Evolutionary conservation across 2,329 filamentous ascomycete species (phyloP).

Genomic region (Hymenoscyphus albidus): DNA sequence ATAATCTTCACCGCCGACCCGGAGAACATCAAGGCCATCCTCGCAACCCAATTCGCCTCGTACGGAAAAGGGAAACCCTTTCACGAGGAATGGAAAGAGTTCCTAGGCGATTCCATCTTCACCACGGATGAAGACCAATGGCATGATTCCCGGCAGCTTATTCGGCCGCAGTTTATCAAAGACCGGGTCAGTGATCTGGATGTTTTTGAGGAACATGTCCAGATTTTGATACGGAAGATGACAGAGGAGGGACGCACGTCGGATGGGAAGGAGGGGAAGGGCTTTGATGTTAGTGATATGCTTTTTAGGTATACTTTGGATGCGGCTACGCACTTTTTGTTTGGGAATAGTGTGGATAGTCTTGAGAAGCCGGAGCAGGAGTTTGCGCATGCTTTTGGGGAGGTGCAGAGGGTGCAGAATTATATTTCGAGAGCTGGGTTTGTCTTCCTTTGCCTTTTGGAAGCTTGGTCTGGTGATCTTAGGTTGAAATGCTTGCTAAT

Average conservation of each 20-base stretch:
- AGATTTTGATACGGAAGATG: constrained; percentile 67
- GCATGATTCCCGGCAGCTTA: constrained; percentile 76
- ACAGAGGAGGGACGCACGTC: constrained; percentile 48
- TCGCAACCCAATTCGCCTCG: constrained; percentile 82
- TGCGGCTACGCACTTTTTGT: constrained; percentile 79
- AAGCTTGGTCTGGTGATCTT: background rate
- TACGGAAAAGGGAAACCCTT: constrained; percentile 79
- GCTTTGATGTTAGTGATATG: constrained; percentile 69
- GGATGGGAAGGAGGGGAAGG: constrained; percentile 50
- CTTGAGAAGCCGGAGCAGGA: constrained; percentile 51
- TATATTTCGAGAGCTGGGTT: constrained; percentile 61
- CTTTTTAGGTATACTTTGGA: constrained; percentile 86
- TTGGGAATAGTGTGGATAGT: constrained; percentile 70
- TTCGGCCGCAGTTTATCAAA: constrained; percentile 82
- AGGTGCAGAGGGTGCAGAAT: constrained; percentile 72
- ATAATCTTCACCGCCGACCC: constrained; percentile 71
- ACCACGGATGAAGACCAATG: constrained; percentile 75
- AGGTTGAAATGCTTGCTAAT: constrained; percentile 3
- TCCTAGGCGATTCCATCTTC: constrained; percentile 73
- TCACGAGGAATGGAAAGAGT: constrained; percentile 70
- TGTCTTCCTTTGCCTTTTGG: constrained; percentile 21
- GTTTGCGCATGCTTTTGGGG: constrained; percentile 79
- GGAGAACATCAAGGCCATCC: constrained; percentile 85
- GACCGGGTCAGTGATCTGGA: constrained; percentile 79
- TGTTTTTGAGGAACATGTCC: constrained; percentile 75